These are phyloP conservation scores for Lentithecium fluviatile DNA, from an alignment of 495 filamentous ascomycete species.

Conservation along the genomic window DNA sequence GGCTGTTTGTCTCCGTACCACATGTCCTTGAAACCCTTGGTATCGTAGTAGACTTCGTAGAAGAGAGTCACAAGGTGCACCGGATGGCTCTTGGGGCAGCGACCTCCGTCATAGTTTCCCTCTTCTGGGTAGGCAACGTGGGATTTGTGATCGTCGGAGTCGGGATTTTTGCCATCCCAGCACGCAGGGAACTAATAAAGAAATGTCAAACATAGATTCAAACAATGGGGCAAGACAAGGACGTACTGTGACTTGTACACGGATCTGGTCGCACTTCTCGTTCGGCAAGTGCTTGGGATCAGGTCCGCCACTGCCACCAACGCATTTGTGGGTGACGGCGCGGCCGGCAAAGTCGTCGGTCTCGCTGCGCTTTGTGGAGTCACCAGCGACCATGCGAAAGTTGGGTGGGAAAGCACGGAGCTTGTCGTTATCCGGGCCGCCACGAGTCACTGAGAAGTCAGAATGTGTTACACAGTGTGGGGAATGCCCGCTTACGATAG, in stretches of 20 bases:
- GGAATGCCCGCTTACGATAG: slow-evolving; percentile 47
- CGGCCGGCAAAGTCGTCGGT: slow-evolving; percentile 45
- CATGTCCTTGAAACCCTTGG: slow-evolving; percentile 52
- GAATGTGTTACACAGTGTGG: slow-evolving; percentile 38
- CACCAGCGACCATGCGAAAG: slow-evolving; percentile 74
- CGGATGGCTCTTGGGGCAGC: slow-evolving; percentile 60
- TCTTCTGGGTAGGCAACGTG: slow-evolving; percentile 58
- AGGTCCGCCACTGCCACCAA: slow-evolving; percentile 48
- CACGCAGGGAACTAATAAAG: slow-evolving; percentile 50
- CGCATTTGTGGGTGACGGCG: slow-evolving; percentile 57
- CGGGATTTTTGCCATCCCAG: slow-evolving; percentile 46
- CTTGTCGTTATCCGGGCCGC: slow-evolving; percentile 56
- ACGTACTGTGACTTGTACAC: slow-evolving; percentile 51
- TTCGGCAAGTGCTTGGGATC: slow-evolving; percentile 54
- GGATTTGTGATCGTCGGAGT: slow-evolving; percentile 56
- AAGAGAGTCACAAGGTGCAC: slow-evolving; percentile 63
- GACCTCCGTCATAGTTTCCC: slow-evolving; percentile 49
- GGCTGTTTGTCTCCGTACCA: slow-evolving; percentile 61
- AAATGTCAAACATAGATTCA: not conserved
- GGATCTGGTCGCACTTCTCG: slow-evolving; percentile 63
- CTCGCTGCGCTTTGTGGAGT: slow-evolving; percentile 53
- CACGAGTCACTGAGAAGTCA: slow-evolving; percentile 55
- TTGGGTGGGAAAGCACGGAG: slow-evolving; percentile 66
- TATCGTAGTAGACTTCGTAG: slow-evolving; percentile 67
- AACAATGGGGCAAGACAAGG: not conserved